Evolutionary conservation across 768 basidiomycete species (phyloP).

Genomic region (Leccinum aurantiacum): DNA sequence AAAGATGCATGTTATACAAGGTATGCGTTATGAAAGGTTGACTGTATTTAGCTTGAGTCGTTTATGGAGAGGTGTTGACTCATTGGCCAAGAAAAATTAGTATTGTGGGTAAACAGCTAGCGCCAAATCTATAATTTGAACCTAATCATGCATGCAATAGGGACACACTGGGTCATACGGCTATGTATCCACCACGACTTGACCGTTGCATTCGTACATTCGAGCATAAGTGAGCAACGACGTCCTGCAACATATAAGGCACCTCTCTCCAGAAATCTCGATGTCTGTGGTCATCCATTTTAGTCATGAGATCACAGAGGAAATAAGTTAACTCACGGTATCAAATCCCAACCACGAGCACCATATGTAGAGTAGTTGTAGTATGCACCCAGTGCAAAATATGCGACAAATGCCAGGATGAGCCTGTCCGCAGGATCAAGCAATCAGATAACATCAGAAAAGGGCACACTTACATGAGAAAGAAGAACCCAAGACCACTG

Average conservation of each 20-base stretch:
- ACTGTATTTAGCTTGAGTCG: no score
- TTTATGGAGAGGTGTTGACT: neutral
- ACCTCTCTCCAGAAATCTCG: constrained; percentile 91
- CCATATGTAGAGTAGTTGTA: constrained; percentile 89
- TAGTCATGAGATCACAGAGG: constrained; percentile 1
- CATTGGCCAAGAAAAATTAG: neutral
- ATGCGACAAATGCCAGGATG: constrained; percentile 62
- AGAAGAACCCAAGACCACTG: constrained; percentile 86
- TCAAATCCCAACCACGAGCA: constrained; percentile 76
- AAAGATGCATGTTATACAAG: neutral
- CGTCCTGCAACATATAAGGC: constrained; percentile 80
- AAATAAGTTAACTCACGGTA: constrained; percentile 63
- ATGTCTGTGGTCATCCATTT: constrained; percentile 48
- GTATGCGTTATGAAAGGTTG: neutral
- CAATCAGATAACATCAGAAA: constrained; percentile 8
- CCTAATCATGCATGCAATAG: neutral
- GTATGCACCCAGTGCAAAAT: constrained; percentile 79
- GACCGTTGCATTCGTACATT: constrained; percentile 66
- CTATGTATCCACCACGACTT: constrained; percentile 71
- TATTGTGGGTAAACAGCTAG: constrained; percentile 11
- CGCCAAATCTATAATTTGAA: constrained; percentile 8
- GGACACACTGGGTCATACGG: constrained; percentile 48
- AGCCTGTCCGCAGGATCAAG: constrained; percentile 42
- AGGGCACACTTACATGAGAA: constrained; percentile 66
- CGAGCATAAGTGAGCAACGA: constrained; percentile 74